Evolutionary conservation across 805 yeast species (phyloP), one percentile per base, ranked within the genome.

Genomic region (Candida hispaniensis): DNA sequence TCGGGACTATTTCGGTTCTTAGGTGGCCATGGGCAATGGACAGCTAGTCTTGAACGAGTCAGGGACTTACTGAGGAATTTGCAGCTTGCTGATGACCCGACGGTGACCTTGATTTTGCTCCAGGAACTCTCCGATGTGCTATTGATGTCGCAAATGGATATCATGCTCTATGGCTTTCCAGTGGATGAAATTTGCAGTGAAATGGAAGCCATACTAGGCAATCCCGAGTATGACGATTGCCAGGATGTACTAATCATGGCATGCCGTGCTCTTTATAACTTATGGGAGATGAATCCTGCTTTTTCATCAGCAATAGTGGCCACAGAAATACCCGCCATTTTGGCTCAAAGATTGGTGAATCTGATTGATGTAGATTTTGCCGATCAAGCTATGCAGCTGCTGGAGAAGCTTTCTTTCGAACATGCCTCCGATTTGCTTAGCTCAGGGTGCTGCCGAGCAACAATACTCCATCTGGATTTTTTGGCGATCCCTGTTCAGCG

Each of bases 401-500:
- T 61, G 14, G 54, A 58, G 28, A 49, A 50, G 14, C 48, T 61
- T 3, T 57, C 64, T 1, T 39, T 30, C 2, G 52, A 52, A 16
- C 53, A 42, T 39, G 60, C 64, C 4, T 33, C 36, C 10, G 38
- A 44, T 6, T 47, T 60, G 4, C 46, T 82, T 23, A 52, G 62
- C 13, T 67, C 71, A 38, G 76, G 78, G 22, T 77, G 85, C 6
- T 53, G 86, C 6, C 56, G 63, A 5, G 71, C 80, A 0, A 75
- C 81, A 42, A 55, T 91, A 27, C 71, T 70, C 47, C 81, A 73
- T 48, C 61, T 86, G 41, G 97, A 91, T 52, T 88, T 88, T 50
- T 79, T 88, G 54, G 80, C 95, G 1, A 67, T 75, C 13, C 94
- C 82, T 57, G 80, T 93, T 1, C 97, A 88, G 54, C 62, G 93